A percentile compares a stretch with the other conserved stretches of the same genome.
These are phyloP conservation scores for Penicillium pancosmium DNA, from an alignment of 495 filamentous ascomycete species.

Conservation along the genomic window DNA sequence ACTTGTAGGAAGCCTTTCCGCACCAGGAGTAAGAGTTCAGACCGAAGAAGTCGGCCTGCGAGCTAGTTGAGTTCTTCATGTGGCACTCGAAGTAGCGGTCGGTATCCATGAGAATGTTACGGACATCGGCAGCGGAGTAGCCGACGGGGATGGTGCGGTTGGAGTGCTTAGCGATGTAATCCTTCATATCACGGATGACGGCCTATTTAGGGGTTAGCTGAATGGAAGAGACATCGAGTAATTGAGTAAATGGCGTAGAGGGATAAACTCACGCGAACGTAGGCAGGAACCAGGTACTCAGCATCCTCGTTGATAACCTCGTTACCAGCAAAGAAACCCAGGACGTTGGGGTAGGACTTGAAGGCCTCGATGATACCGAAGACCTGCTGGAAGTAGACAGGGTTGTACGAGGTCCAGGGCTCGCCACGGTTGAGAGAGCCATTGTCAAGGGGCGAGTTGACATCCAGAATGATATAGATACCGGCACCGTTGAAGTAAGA, in stretches of 20 bases:
- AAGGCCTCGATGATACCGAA: constrained; percentile 93
- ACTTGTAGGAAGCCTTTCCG: constrained; percentile 70
- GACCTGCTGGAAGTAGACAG: constrained; percentile 75
- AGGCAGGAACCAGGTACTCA: constrained; percentile 38
- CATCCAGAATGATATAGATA: constrained; percentile 74
- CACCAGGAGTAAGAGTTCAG: constrained; percentile 98
- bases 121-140: constrained; percentile 94
- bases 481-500: constrained; percentile 89
- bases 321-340: constrained; percentile 93
- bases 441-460: constrained; percentile 85
- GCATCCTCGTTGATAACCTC: constrained; percentile 81
- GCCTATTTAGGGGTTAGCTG: constrained; percentile 41
- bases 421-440: constrained; percentile 72
- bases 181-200: constrained; percentile 81
- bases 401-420: constrained; percentile 71
- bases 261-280: constrained; percentile 40
- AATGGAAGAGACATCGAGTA: neutral
- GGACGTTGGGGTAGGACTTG: constrained; percentile 86
- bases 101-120: constrained; percentile 73
- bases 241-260: neutral
- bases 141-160: constrained; percentile 76
- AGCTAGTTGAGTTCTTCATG: constrained; percentile 64
- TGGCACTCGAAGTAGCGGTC: constrained; percentile 84
- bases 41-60: constrained; percentile 83
- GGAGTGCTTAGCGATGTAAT: constrained; percentile 77